Conservation (phyloP, 1,284 basidiomycete genomes). For the Leucoagaricus sp. region DNA sequence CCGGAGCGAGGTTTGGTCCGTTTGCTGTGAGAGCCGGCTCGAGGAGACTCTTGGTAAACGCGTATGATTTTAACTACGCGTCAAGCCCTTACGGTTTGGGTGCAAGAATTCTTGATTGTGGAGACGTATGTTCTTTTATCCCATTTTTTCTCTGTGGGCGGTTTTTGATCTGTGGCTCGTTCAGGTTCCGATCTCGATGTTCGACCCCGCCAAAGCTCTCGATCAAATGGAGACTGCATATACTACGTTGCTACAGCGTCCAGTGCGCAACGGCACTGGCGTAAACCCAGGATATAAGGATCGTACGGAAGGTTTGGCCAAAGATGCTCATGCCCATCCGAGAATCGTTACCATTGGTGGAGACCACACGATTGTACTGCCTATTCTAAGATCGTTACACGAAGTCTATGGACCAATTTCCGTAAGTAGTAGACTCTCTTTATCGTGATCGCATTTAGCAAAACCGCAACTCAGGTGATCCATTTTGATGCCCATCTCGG, state of each 20-base stretch:
- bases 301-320: conserved; percentile 39
- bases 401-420: conserved; percentile 72
- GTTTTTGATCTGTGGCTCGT: neutral
- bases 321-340: conserved; percentile 60
- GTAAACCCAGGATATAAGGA: conserved; percentile 19
- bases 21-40: conserved; percentile 79
- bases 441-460: too few species aligned
- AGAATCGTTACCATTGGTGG: conserved; percentile 77
- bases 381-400: conserved; percentile 57
- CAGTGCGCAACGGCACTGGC: conserved; percentile 29
- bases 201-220: conserved; percentile 73
- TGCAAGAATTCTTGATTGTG: conserved; percentile 70
- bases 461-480: conserved; percentile 41
- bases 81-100: conserved; percentile 62
- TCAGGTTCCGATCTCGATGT: conserved; percentile 68
- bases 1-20: conserved; percentile 81
- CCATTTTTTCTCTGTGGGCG: neutral
- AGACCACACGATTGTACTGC: conserved; percentile 72
- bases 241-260: conserved; percentile 62
- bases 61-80: conserved; percentile 67
- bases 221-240: conserved; percentile 82
- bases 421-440: conserved; percentile 45
- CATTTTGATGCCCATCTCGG: conserved; percentile 78
- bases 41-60: conserved; percentile 57
- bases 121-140: conserved; percentile 54